Conservation (phyloP, 1,284 basidiomycete species). For the Ceratobasidium sp. region DNA sequence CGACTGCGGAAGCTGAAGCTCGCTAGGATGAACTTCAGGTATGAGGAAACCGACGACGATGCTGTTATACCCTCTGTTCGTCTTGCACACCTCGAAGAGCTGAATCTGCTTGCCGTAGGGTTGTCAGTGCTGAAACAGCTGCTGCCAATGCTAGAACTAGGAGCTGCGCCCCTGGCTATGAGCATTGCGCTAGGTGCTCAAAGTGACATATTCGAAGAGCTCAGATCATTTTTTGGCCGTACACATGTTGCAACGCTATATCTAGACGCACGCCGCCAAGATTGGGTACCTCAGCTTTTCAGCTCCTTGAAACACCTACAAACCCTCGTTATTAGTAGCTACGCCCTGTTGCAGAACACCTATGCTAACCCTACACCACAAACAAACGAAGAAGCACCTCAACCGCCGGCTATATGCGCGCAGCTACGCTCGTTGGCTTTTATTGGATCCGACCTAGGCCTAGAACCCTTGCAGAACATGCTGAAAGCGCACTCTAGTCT, state of each 20-base stretch:
- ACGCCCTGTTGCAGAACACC: background rate
- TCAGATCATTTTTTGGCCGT: background rate
- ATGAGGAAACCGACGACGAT: background rate
- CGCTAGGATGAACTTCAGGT: conserved; percentile 7
- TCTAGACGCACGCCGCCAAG: background rate
- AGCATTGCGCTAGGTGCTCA: background rate
- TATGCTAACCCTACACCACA: background rate
- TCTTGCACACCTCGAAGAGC: background rate
- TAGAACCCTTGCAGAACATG: background rate
- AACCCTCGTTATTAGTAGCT: conserved; percentile 9
- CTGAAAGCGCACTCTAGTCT: conserved; percentile 1
- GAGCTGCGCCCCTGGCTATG: background rate
- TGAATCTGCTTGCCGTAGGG: background rate
- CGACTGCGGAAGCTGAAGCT: conserved; percentile 10
- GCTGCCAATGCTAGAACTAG: background rate
- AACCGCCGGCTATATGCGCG: conserved; percentile 18
- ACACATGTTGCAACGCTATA: conserved; percentile 6
- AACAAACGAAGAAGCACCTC: background rate
- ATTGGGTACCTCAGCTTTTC: conserved; percentile 23
- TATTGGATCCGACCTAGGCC: background rate
- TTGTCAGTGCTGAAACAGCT: background rate
- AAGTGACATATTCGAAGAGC: background rate
- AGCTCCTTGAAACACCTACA: background rate
- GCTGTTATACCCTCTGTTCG: background rate
- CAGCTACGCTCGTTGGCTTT: background rate